Percentiles rank a stretch among this genome's conserved stretches.
phyloP scores from a whole-genome alignment of 2,329 filamentous ascomycete species.

The Graphium sp. region DNA sequence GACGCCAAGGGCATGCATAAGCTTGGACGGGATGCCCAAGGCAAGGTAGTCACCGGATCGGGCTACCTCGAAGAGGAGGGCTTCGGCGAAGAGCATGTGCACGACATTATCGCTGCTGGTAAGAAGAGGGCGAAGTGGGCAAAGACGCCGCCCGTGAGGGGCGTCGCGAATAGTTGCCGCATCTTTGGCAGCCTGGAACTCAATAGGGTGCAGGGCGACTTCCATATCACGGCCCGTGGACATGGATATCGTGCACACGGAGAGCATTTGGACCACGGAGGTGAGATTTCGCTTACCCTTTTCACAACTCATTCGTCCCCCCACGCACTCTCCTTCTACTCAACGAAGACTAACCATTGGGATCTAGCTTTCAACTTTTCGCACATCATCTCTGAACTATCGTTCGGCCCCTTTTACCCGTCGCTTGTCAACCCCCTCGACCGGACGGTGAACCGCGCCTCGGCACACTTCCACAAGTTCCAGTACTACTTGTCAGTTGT shows the following conservation, averaged over 20 bases:
- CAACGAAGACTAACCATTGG: no score
- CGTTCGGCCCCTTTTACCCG: constrained; percentile 93
- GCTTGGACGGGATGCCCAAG: constrained; percentile 37
- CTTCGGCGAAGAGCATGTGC: constrained; percentile 68
- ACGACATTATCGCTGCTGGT: constrained; percentile 68
- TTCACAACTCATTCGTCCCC: not conserved
- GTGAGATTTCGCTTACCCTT: constrained; percentile 29
- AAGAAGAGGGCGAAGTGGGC: constrained; percentile 47
- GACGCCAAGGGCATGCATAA: constrained; percentile 49
- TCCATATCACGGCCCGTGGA: constrained; percentile 88
- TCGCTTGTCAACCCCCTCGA: constrained; percentile 88
- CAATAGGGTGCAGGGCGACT: constrained; percentile 96
- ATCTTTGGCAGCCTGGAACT: constrained; percentile 80
- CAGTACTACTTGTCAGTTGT: constrained; percentile 96
- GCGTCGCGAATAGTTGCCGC: constrained; percentile 55
- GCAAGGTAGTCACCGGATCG: constrained; percentile 36
- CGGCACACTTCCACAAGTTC: constrained; percentile 77
- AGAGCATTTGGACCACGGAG: constrained; percentile 61
- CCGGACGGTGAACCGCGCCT: constrained; percentile 65
- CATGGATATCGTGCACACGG: constrained; percentile 67
- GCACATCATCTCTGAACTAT: constrained; percentile 89
- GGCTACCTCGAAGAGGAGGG: constrained; percentile 48
- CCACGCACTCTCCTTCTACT: no score
- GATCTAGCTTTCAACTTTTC: constrained; percentile 90
- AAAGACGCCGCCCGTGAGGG: constrained; percentile 56